A percentile compares a stretch with the other conserved stretches of the same genome.
These are phyloP conservation scores for Globisporangium uncinulatum DNA, from an alignment of 352 stramenopile genomes.

Conservation along the genomic window DNA sequence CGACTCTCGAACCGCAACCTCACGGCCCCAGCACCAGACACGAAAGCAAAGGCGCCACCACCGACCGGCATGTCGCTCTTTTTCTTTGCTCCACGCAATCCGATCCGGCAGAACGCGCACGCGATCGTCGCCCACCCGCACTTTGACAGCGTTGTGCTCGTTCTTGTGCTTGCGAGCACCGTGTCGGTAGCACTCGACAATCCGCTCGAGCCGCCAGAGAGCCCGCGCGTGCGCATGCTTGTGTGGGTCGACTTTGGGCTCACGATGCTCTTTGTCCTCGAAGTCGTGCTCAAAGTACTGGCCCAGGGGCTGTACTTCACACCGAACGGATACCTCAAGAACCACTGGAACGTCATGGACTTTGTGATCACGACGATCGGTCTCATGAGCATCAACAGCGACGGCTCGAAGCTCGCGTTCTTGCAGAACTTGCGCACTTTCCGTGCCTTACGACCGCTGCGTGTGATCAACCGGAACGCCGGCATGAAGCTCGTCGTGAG, in stretches of 20 bases:
- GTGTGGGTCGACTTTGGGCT: constrained; percentile 61
- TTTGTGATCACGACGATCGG: constrained; percentile 80
- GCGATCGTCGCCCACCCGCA: constrained; percentile 45
- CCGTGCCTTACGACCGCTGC: constrained; percentile 70
- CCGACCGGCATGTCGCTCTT: constrained; percentile 35
- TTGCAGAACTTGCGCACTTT: constrained; percentile 65
- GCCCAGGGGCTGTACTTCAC: constrained; percentile 65
- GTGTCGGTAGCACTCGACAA: constrained; percentile 72
- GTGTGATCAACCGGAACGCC: constrained; percentile 68
- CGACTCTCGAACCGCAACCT: constrained; percentile 3
- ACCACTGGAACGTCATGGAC: constrained; percentile 89
- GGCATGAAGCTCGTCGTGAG: constrained; percentile 87
- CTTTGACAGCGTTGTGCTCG: constrained; percentile 70
- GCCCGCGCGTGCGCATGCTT: constrained; percentile 32
- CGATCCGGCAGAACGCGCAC: constrained; percentile 34
- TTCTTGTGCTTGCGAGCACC: constrained; percentile 63
- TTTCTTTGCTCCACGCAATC: constrained; percentile 40
- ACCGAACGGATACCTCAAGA: constrained; percentile 62
- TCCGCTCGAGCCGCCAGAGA: constrained; percentile 45
- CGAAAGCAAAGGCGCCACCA: constrained; percentile 18
- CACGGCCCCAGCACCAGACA: constrained; percentile 44
- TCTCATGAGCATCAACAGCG: constrained; percentile 74
- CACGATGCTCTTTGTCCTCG: constrained; percentile 81
- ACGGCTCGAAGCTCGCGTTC: constrained; percentile 47
- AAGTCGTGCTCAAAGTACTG: constrained; percentile 85